A percentile compares a stretch with the other conserved stretches of the same genome.
Evolutionary conservation across 371 early-diverging fungal genomes (phyloP).

Genomic region (Encephalitozoon romaleae): DNA sequence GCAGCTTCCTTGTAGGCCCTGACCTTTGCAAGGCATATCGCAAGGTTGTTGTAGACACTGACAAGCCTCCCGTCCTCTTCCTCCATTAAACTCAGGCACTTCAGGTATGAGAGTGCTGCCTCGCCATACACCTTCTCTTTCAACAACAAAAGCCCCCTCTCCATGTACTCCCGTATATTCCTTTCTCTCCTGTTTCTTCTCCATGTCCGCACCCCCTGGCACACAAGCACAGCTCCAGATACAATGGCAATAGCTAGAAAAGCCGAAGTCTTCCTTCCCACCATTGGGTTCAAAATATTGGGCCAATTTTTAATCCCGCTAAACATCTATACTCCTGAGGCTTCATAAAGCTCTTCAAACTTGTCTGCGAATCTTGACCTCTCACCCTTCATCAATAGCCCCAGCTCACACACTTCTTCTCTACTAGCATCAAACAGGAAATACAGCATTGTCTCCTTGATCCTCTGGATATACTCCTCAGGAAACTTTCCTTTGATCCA

Average conservation of each 20-base stretch:
- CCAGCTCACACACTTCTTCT: neutral
- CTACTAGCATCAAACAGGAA: neutral
- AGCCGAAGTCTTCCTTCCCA: neutral
- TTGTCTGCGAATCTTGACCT: neutral
- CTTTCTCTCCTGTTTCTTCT: neutral
- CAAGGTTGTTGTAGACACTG: neutral
- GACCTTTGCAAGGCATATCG: constrained; percentile 3
- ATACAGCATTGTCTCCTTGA: neutral
- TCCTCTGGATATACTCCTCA: neutral
- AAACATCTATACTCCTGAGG: neutral
- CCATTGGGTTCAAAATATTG: neutral
- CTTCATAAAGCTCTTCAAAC: neutral
- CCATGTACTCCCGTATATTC: neutral
- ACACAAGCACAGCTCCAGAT: neutral
- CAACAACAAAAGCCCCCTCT: neutral
- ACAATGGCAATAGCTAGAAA: neutral
- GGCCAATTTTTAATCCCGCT: neutral
- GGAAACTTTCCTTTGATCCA: neutral
- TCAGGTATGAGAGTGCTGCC: neutral
- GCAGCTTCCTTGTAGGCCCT: constrained; percentile 3
- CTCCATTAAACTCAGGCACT: neutral
- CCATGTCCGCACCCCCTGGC: neutral
- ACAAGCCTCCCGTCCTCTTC: neutral
- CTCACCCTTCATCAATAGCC: neutral
- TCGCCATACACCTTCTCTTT: neutral